Percentiles rank a stretch among this genome's conserved stretches.
Evolutionary conservation across 352 stramenopile genomes (phyloP).

Genomic region (Phytophthora fragariae): DNA sequence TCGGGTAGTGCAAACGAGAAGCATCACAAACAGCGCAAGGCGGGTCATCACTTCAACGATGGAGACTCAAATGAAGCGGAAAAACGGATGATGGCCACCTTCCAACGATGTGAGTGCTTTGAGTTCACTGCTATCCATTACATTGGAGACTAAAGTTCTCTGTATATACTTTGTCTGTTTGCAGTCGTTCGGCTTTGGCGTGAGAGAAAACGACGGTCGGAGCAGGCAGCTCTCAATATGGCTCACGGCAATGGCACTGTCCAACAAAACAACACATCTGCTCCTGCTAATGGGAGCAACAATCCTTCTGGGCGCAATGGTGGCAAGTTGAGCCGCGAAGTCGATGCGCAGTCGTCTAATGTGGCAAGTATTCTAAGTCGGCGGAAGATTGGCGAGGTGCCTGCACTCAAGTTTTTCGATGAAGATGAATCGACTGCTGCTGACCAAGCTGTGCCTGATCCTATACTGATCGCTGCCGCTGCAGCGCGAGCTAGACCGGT

Average conservation of each 20-base stretch:
- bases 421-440: slow-evolving; percentile 26
- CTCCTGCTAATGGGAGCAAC: slow-evolving; percentile 17
- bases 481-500: neutral
- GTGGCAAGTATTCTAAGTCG: slow-evolving; percentile 80
- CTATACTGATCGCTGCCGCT: neutral
- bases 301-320: slow-evolving; percentile 26
- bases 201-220: slow-evolving; percentile 56
- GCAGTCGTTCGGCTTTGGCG: slow-evolving; percentile 73
- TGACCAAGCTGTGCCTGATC: slow-evolving; percentile 13
- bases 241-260: slow-evolving; percentile 49
- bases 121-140: neutral
- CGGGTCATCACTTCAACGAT: neutral
- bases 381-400: slow-evolving; percentile 76
- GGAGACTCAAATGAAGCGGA: slow-evolving; percentile 24
- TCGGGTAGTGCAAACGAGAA: slow-evolving; percentile 19
- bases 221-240: slow-evolving; percentile 57
- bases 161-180: neutral
- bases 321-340: slow-evolving; percentile 61
- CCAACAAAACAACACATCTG: slow-evolving; percentile 9
- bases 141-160: neutral
- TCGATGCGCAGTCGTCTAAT: slow-evolving; percentile 67
- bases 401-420: slow-evolving; percentile 84
- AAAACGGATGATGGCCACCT: slow-evolving; percentile 54
- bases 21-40: slow-evolving; percentile 21
- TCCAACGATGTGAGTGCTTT: slow-evolving; percentile 57